Percentiles rank a stretch among this genome's conserved stretches.
Conservation (phyloP, 768 basidiomycete genomes). For the Boletus fagicola region DNA sequence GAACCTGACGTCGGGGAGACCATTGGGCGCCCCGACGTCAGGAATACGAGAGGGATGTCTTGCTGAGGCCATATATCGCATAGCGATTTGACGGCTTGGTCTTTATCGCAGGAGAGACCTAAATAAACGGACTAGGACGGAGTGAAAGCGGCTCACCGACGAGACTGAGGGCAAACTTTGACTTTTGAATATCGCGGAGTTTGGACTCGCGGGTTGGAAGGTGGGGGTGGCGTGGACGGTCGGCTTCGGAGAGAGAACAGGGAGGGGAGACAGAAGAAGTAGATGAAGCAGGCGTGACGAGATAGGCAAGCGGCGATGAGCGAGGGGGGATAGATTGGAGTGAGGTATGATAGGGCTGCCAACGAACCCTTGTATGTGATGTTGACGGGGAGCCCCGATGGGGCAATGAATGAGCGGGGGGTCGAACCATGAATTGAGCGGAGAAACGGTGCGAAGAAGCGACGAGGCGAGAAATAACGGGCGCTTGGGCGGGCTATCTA, state of each 20-base stretch:
- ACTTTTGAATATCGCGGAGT: slow-evolving; percentile 50
- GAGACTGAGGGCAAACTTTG: slow-evolving; percentile 62
- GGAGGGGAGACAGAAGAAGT: slow-evolving; percentile 47
- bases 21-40: slow-evolving; percentile 36
- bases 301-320: slow-evolving; percentile 40
- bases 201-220: slow-evolving; percentile 36
- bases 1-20: slow-evolving; percentile 15
- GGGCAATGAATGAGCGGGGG: slow-evolving; percentile 53
- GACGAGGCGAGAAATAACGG: slow-evolving; percentile 7
- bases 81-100: slow-evolving; percentile 76
- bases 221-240: slow-evolving; percentile 30
- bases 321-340: slow-evolving; percentile 37
- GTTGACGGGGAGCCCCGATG: slow-evolving; percentile 66
- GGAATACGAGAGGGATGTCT: slow-evolving; percentile 63
- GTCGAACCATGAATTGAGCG: slow-evolving; percentile 31
- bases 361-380: slow-evolving; percentile 66
- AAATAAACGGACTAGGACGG: slow-evolving; percentile 8
- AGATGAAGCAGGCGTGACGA: slow-evolving; percentile 59
- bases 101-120: slow-evolving; percentile 36
- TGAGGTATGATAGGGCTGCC: slow-evolving; percentile 72
- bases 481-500: slow-evolving; percentile 34
- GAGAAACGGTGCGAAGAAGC: neutral
- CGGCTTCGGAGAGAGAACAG: slow-evolving; percentile 37
- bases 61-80: slow-evolving; percentile 80
- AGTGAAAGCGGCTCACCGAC: slow-evolving; percentile 54